Evolutionary conservation across 305 asterid genomes (phyloP).

Genomic region (Striga hermonthica): DNA sequence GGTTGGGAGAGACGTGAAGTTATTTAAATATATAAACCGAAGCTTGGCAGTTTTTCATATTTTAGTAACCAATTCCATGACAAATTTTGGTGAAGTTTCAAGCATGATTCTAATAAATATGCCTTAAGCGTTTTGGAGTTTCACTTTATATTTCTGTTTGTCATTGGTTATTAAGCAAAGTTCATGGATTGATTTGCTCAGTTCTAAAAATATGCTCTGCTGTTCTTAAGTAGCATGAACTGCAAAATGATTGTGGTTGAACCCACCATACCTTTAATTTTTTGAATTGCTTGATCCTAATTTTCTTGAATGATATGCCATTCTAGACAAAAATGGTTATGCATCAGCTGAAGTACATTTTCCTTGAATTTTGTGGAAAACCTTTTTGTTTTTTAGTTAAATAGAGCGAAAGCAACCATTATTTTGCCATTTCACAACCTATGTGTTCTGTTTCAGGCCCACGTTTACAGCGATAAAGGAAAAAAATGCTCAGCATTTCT

Average conservation of each 20-base stretch:
- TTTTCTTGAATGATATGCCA: not conserved
- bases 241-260: not conserved
- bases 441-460: slow-evolving; percentile 55
- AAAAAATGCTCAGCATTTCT: slow-evolving; percentile 80
- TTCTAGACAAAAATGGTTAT: not conserved
- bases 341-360: slow-evolving; percentile 10
- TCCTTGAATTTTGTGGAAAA: not conserved
- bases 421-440: slow-evolving; percentile 16
- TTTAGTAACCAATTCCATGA: not conserved
- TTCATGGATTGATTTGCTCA: not conserved
- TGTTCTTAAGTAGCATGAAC: not conserved
- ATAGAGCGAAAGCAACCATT: not conserved
- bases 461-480: slow-evolving; percentile 55
- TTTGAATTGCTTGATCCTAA: not conserved
- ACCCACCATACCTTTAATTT: not conserved
- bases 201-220: not conserved
- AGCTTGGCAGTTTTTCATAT: not conserved
- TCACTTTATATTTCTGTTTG: not conserved
- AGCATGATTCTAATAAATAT: slow-evolving; percentile 14
- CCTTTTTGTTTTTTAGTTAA: not conserved
- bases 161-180: not conserved
- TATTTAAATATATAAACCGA: slow-evolving; percentile 10
- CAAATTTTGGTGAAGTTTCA: not conserved
- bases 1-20: slow-evolving; percentile 9
- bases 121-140: too few relatives aligned